Base-by-base conservation (phyloP, 805 yeast species). In the Saccharomycopsis microspora region DNA sequence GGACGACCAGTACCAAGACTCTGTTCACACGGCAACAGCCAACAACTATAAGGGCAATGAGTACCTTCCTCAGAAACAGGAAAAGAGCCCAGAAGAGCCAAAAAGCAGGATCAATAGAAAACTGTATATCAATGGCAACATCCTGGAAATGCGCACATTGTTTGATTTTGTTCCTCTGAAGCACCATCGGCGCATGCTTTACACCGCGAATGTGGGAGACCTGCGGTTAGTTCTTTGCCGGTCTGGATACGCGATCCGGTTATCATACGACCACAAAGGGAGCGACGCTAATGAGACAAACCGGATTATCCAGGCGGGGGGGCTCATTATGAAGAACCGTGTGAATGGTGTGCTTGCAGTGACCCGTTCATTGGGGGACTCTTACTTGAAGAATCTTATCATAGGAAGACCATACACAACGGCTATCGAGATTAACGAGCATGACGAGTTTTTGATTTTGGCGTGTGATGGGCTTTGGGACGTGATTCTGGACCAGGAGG, bases 391-490 rank as follows among this genome's bases (percentile, higher is more conserved):
- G 61, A 84, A 81, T 45, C 68, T 85, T 49, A 96, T 90, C 19
- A 78, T 87, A 33, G 96, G 96, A 0, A 78, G 80, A 47, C 98
- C 98, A 1, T 90, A 82, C 60, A 90, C 98, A 0, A 86, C 97
- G 0, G 78, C 87, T 42, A 87, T 95, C 1, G 87, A 80, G 57
- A 69, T 93, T 32, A 71, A 71, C 29, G 64, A 63, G 1, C 69
- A 66, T 7, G 96, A 89, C 61, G 83, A 83, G 56, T 86, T 85
- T 59, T 63, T 90, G 58, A 88, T 90, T 44, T 67, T 90, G 50
- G 97, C 97, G 0, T 93, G 97, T 63, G 98, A 90, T 64, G 98
- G 98, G 0, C 67, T 90, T 7, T 90, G 97, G 97, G 98, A 90
- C 62, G 97, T 90, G 4, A 74, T 89, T 45, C 71, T 80, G 5